These are phyloP conservation scores for Candida sanyiensis DNA, from an alignment of 805 yeast genomes.

Conservation along the genomic window DNA sequence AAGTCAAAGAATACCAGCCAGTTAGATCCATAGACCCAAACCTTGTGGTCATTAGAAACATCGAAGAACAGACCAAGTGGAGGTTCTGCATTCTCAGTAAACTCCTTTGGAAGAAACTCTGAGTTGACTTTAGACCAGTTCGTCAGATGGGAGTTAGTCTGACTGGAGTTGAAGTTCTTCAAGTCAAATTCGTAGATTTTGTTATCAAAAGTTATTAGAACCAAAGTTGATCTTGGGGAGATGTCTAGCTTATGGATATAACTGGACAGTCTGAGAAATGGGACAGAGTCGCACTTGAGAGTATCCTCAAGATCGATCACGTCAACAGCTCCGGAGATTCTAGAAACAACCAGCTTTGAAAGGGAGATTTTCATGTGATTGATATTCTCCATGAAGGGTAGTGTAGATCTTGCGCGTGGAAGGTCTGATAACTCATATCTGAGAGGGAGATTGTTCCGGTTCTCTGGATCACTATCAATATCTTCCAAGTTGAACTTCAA, in stretches of 20 bases:
- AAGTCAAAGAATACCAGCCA: slow-evolving; percentile 79
- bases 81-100: slow-evolving; percentile 52
- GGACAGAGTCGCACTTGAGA: slow-evolving; percentile 25
- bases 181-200: slow-evolving; percentile 64
- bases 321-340: slow-evolving; percentile 65
- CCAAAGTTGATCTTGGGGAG: slow-evolving; percentile 43
- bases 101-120: slow-evolving; percentile 65
- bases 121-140: slow-evolving; percentile 77
- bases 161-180: slow-evolving; percentile 7
- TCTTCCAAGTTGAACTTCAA: slow-evolving; percentile 30
- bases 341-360: slow-evolving; percentile 48
- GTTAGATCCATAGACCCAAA: slow-evolving; percentile 85
- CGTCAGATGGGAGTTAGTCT: slow-evolving; percentile 38
- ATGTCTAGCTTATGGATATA: slow-evolving; percentile 59
- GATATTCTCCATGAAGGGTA: slow-evolving; percentile 46
- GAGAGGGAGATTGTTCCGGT: too few relatives aligned
- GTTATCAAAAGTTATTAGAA: slow-evolving; percentile 69
- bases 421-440: slow-evolving; percentile 38
- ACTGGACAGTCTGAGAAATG: slow-evolving; percentile 54
- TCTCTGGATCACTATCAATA: too few relatives aligned
- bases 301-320: slow-evolving; percentile 30
- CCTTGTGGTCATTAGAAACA: slow-evolving; percentile 32
- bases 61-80: slow-evolving; percentile 67
- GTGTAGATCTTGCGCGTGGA: slow-evolving; percentile 28
- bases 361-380: slow-evolving; percentile 46